These are phyloP conservation scores for Elaeis oleifera DNA, from an alignment of 202 grass and related monocot species.

Conservation along the genomic window DNA sequence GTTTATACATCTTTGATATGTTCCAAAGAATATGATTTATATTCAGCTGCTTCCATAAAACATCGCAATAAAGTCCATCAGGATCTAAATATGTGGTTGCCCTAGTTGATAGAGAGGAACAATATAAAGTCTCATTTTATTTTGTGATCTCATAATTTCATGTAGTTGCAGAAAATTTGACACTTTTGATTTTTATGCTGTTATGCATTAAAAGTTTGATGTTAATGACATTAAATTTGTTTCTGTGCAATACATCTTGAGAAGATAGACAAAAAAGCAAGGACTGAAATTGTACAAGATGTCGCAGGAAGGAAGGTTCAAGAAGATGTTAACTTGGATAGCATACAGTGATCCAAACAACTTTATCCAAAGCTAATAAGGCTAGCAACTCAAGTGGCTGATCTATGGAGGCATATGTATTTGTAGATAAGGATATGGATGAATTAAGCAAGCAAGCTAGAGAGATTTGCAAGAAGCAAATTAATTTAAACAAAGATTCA, in stretches of 20 bases:
- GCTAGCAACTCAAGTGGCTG: too few relatives aligned
- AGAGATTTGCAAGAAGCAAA: too few relatives aligned
- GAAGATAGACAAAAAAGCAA: not conserved
- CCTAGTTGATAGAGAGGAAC: constrained; percentile 21
- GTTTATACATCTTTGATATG: constrained; percentile 28
- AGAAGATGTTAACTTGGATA: too few relatives aligned
- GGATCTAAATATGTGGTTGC: constrained; percentile 35
- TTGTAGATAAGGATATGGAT: too few relatives aligned
- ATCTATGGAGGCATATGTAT: too few relatives aligned
- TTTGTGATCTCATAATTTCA: constrained; percentile 19
- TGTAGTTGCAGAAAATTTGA: constrained; percentile 34
- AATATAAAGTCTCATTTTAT: constrained; percentile 23
- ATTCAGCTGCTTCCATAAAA: constrained; percentile 30
- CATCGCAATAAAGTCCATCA: constrained; percentile 11
- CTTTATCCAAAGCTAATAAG: too few relatives aligned
- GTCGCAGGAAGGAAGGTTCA: constrained; percentile 2
- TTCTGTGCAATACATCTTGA: constrained; percentile 27
- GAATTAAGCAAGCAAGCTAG: too few relatives aligned
- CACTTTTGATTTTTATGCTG: constrained; percentile 23
- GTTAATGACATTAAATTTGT: constrained; percentile 29
- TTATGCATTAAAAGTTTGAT: constrained; percentile 44
- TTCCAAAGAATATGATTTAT: constrained; percentile 42
- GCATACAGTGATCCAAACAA: too few relatives aligned
- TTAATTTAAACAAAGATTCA: too few relatives aligned
- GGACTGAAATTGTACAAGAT: constrained; percentile 19